A percentile compares a stretch with the other conserved stretches of the same genome.
Evolutionary conservation across 805 yeast genomes (phyloP).

Genomic region (Metschnikowia matae): DNA sequence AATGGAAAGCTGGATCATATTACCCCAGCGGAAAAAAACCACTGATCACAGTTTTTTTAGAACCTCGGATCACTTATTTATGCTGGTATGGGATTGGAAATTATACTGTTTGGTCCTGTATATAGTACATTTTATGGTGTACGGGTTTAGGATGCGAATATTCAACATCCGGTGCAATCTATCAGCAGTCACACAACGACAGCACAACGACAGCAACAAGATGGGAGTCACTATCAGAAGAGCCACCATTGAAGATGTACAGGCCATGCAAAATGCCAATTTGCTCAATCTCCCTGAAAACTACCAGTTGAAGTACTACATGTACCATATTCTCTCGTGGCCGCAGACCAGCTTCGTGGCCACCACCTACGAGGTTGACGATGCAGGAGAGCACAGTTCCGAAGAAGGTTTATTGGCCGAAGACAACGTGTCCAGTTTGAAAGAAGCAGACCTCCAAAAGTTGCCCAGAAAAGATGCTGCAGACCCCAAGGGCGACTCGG

Average conservation of each 20-base stretch:
- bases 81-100: too few relatives aligned
- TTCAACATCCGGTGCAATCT: not conserved
- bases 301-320: conserved; percentile 85
- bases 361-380: conserved; percentile 56
- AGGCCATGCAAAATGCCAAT: conserved; percentile 95
- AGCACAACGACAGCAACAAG: not conserved
- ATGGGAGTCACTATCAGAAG: conserved; percentile 87
- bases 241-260: conserved; percentile 82
- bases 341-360: conserved; percentile 98
- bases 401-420: conserved; percentile 2
- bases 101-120: too few relatives aligned
- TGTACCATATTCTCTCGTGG: conserved; percentile 94
- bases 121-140: not conserved
- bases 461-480: not conserved
- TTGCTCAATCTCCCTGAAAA: conserved; percentile 91
- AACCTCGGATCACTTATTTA: too few relatives aligned
- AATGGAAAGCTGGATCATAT: too few relatives aligned
- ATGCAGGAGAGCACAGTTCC: conserved; percentile 15
- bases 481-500: conserved; percentile 56
- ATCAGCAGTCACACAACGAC: not conserved
- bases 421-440: not conserved
- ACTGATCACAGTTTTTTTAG: too few relatives aligned
- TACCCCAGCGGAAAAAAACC: too few relatives aligned
- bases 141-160: not conserved
- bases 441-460: not conserved